These are phyloP conservation scores for Xylaria palmicola DNA, from an alignment of 495 filamentous ascomycete genomes.

Conservation along the genomic window DNA sequence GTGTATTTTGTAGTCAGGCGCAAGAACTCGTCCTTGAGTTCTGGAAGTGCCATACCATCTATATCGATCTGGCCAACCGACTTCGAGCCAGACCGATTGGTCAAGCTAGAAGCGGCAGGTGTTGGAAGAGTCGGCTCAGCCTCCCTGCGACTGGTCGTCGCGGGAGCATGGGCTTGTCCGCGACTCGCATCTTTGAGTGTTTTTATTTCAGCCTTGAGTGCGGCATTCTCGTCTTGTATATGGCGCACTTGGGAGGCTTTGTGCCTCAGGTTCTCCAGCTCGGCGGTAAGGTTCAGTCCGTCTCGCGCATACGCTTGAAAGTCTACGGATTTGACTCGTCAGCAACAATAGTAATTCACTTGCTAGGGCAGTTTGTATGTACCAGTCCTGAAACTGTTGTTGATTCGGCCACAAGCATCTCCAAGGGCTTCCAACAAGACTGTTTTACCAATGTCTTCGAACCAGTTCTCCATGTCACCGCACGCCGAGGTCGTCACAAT, in stretches of 20 bases:
- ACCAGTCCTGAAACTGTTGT: slow-evolving; percentile 37
- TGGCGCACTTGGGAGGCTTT: slow-evolving; percentile 23
- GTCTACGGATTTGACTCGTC: not conserved
- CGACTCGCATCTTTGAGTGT: slow-evolving; percentile 9
- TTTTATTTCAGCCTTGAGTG: slow-evolving; percentile 34
- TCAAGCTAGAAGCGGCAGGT: slow-evolving; percentile 25
- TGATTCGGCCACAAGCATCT: slow-evolving; percentile 39
- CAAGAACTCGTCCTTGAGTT: slow-evolving; percentile 29
- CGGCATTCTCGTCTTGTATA: slow-evolving; percentile 37
- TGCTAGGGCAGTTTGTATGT: slow-evolving; percentile 12
- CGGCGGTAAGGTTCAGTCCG: slow-evolving; percentile 21
- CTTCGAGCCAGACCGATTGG: slow-evolving; percentile 19
- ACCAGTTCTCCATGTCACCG: slow-evolving; percentile 40
- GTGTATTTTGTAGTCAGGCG: slow-evolving; percentile 29
- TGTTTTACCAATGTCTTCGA: slow-evolving; percentile 33
- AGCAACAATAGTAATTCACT: not conserved
- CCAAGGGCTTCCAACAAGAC: slow-evolving; percentile 41
- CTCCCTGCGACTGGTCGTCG: not conserved
- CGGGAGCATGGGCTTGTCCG: not conserved
- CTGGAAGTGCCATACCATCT: slow-evolving; percentile 19
- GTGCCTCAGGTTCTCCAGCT: slow-evolving; percentile 31
- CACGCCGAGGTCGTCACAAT: not conserved
- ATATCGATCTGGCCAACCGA: slow-evolving; percentile 14
- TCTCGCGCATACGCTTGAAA: slow-evolving; percentile 16
- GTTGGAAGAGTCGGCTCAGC: slow-evolving; percentile 9